Percentiles rank a stretch among this genome's conserved stretches.
Conservation (phyloP, 441 rosid genomes). For the Raphanus hybrid region DNA sequence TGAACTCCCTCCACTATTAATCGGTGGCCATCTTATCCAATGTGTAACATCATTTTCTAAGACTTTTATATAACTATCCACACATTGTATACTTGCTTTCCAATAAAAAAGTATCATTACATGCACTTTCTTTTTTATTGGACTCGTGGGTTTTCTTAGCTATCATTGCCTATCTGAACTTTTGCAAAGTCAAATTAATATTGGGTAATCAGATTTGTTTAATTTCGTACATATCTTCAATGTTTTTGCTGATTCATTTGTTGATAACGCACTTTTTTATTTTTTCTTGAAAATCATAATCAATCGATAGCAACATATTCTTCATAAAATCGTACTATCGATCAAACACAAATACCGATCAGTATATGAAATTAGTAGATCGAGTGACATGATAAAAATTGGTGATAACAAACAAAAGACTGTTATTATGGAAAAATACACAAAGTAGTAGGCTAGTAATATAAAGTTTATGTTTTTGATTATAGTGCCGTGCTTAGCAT, state of each 20-base stretch:
- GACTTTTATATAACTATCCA: neutral
- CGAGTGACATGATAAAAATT: neutral
- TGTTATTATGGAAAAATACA: neutral
- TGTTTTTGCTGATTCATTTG: neutral
- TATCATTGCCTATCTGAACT: neutral
- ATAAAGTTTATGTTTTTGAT: neutral
- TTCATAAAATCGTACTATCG: neutral
- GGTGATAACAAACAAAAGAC: neutral
- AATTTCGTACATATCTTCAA: neutral
- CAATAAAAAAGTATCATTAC: neutral
- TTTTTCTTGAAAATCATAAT: neutral
- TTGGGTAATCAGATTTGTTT: neutral
- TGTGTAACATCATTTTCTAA: neutral
- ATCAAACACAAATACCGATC: neutral
- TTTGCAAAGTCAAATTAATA: constrained; percentile 1
- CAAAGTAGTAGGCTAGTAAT: neutral
- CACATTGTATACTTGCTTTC: neutral
- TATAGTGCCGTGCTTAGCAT: neutral
- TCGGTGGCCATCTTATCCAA: constrained; percentile 38
- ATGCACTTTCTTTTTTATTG: constrained; percentile 10
- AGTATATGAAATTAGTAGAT: neutral
- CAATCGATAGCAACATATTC: neutral
- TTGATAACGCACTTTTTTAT: neutral
- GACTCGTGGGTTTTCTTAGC: neutral
- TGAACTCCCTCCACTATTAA: neutral